phyloP scores from a whole-genome alignment of 164 flowering plant genomes.

The Nymphaea thermarum region DNA sequence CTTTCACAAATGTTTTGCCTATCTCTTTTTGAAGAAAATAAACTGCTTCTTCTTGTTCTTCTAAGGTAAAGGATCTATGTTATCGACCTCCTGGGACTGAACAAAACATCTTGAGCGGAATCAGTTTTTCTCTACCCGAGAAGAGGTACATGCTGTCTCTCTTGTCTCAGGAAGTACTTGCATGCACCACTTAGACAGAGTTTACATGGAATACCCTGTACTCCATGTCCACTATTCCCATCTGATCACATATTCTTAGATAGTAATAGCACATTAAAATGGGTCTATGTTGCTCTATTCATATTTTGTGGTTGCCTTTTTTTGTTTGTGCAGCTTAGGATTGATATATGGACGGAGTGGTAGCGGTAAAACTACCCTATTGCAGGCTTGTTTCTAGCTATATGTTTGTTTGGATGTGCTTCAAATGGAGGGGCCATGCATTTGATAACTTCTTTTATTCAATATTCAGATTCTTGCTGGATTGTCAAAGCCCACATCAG shows the following conservation, averaged over 20 bases:
- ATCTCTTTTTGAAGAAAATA: no score
- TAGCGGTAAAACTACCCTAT: slow-evolving; percentile 95
- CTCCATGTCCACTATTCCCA: no score
- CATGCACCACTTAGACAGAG: no score
- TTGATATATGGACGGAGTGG: slow-evolving; percentile 96
- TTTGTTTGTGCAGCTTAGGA: slow-evolving; percentile 58
- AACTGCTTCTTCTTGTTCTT: background rate
- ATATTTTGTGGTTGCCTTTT: background rate
- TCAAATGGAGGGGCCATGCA: background rate
- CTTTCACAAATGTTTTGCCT: no score
- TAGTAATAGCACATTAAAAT: background rate
- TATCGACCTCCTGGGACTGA: slow-evolving; percentile 87
- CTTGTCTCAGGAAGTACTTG: no score
- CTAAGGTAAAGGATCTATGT: slow-evolving; percentile 56
- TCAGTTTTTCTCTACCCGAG: slow-evolving; percentile 62
- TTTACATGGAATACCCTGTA: no score
- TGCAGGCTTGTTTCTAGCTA: slow-evolving; percentile 50
- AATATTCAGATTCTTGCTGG: slow-evolving; percentile 81
- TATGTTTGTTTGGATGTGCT: slow-evolving; percentile 1
- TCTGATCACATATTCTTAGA: no score
- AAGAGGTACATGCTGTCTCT: slow-evolving; percentile 39
- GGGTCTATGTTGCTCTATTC: background rate
- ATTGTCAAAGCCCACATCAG: slow-evolving; percentile 76
- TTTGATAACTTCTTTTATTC: background rate
- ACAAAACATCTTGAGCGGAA: slow-evolving; percentile 51